phyloP scores from a whole-genome alignment of 2,329 filamentous ascomycete genomes.

The Phaeosphaeriaceae sp. region DNA sequence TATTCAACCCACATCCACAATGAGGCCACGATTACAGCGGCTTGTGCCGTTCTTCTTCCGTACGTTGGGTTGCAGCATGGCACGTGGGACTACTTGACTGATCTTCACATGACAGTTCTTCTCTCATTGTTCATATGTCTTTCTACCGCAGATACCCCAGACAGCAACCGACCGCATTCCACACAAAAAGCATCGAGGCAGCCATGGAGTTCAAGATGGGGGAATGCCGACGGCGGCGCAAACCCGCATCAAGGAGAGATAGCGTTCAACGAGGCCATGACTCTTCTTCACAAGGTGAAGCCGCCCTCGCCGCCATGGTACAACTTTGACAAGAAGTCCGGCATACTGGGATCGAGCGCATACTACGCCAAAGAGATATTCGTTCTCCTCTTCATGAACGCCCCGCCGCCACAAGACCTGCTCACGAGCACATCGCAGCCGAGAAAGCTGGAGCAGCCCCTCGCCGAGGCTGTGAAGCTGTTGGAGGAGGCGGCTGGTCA shows the following conservation, averaged over 20 bases:
- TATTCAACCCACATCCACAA: slow-evolving; percentile 25
- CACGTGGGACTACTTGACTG: slow-evolving; percentile 21
- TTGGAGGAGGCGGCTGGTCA: slow-evolving; percentile 65
- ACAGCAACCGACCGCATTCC: slow-evolving; percentile 27
- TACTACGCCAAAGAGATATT: slow-evolving; percentile 70
- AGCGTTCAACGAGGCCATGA: slow-evolving; percentile 48
- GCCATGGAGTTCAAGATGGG: slow-evolving; percentile 32
- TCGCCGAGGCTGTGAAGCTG: slow-evolving; percentile 65
- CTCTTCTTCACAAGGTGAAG: slow-evolving; percentile 51
- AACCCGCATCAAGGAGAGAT: slow-evolving; percentile 26
- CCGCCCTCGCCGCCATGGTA: slow-evolving; percentile 50
- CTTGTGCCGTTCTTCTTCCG: slow-evolving; percentile 46
- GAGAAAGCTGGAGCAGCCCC: slow-evolving; percentile 56
- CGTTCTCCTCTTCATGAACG: slow-evolving; percentile 70
- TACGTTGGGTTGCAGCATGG: slow-evolving; percentile 22
- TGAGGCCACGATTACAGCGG: slow-evolving; percentile 46
- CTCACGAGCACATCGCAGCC: slow-evolving; percentile 47
- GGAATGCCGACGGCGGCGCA: slow-evolving; percentile 16
- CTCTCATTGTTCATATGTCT: slow-evolving; percentile 38
- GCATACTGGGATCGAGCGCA: slow-evolving; percentile 62
- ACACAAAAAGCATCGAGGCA: slow-evolving; percentile 35
- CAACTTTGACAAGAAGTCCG: slow-evolving; percentile 59
- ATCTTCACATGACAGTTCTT: slow-evolving; percentile 36
- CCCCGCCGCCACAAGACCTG: slow-evolving; percentile 58
- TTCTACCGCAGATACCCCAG: slow-evolving; percentile 31